Evolutionary conservation across 2,329 filamentous ascomycete species (phyloP), one percentile per base, ranked within the genome.

Genomic region (Monosporascus sp.): DNA sequence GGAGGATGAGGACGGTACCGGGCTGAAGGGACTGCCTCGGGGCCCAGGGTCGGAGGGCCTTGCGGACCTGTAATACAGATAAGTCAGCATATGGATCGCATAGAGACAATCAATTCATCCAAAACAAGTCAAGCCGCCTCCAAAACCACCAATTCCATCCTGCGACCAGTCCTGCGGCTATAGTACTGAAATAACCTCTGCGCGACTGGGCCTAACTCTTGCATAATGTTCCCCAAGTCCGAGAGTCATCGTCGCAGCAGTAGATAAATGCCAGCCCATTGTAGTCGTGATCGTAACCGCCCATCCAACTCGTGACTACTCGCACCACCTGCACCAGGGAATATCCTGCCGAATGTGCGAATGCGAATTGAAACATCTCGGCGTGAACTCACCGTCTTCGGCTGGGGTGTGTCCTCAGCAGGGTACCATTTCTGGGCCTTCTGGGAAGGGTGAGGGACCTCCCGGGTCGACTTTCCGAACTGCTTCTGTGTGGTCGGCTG

Each of bases 361-460:
- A 35, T 35, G 31, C 31, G 31, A 35, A 35, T 35, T 35, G 31
- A 11, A 35, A 35, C 11, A 35, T 35, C 3, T 35, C 31, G 5
- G 31, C 31, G 31, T 35, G 9, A 35, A 89, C 91, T 84, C 85
- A 99, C 94, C 89, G 95, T 93, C 86, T 92, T 96, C 71, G 85
- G 84, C 79, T 88, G 80, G 75, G 83, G 74, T 73, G 93, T 89
- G 78, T 97, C 93, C 77, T 95, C 89, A 74, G 90, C 89, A 76
- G 91, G 90, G 82, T 99, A 99, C 90, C 93, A 99, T 83, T 97
- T 97, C 84, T 89, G 86, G 71, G 93, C 93, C 89, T 95, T 96
- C 79, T 96, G 85, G 73, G 83, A 82, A 77, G 82, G 77, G 78
- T 89, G 85, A 76, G 89, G 91, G 77, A 97, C 87, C 77, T 88